phyloP scores from a whole-genome alignment of 1,139 yeast genomes.

The Hansenula lynferdii region DNA sequence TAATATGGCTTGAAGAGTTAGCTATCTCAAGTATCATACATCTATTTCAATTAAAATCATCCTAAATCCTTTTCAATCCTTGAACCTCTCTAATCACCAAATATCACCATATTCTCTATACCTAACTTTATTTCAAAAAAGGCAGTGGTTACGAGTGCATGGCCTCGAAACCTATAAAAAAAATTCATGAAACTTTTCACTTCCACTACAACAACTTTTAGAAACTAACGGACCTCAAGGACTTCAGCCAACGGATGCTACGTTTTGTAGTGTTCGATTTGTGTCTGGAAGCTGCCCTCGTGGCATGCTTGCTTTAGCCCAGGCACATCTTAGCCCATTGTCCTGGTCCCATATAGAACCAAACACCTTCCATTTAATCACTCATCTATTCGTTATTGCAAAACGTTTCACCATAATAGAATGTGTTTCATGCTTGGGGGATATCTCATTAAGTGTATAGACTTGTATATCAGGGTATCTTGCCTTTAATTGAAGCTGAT shows the following conservation, averaged over 20 bases:
- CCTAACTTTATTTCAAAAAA: too few relatives aligned
- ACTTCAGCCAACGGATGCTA: not conserved
- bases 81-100: too few relatives aligned
- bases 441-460: not conserved
- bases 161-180: not conserved
- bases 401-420: constrained; percentile 3
- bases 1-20: too few relatives aligned
- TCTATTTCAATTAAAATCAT: too few relatives aligned
- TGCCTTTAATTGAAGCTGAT: too few relatives aligned
- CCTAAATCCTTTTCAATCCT: too few relatives aligned
- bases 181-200: not conserved
- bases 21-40: too few relatives aligned
- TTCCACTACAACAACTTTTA: not conserved
- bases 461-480: not conserved
- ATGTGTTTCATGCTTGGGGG: constrained; percentile 8
- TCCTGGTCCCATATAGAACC: constrained; percentile 1
- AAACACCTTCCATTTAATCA: constrained; percentile 5
- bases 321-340: constrained; percentile 3
- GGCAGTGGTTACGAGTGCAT: not conserved
- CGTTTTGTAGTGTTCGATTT: constrained; percentile 2
- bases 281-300: not conserved
- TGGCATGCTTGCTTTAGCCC: not conserved
- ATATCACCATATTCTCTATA: too few relatives aligned
- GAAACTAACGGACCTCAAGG: constrained; percentile 1
- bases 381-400: constrained; percentile 6